These are phyloP conservation scores for Curvularia sp. DNA, from an alignment of 2,329 filamentous ascomycete genomes.

Conservation along the genomic window DNA sequence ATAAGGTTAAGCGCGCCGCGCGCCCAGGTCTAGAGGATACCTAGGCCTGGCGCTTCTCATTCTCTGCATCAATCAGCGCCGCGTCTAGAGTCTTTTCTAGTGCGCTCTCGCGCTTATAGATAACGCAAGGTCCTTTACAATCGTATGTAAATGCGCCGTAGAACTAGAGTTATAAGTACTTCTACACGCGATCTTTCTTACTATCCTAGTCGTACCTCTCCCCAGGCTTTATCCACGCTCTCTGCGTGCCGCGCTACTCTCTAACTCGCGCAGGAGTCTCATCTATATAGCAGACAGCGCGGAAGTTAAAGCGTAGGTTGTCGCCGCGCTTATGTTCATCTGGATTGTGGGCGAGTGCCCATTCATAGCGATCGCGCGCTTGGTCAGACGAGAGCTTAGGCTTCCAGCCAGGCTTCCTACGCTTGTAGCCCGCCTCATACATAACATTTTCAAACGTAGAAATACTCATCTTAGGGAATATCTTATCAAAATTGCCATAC, in stretches of 20 bases:
- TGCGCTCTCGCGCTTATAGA: conserved; percentile 2
- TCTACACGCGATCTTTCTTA: no score
- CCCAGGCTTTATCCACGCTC: no score
- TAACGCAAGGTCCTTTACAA: conserved; percentile 9
- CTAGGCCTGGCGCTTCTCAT: no score
- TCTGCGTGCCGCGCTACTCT: conserved; percentile 5
- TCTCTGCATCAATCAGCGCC: background rate
- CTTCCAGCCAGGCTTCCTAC: background rate
- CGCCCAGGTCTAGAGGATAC: background rate
- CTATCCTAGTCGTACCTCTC: no score
- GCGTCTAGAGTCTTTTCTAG: background rate
- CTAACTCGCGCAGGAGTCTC: conserved; percentile 9
- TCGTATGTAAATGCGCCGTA: conserved; percentile 9
- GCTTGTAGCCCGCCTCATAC: background rate
- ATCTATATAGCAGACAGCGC: conserved; percentile 3
- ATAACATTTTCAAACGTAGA: background rate
- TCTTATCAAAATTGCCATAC: no score
- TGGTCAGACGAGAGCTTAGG: background rate
- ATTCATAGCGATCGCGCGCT: background rate
- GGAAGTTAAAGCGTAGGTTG: conserved; percentile 6
- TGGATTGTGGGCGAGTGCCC: conserved; percentile 6
- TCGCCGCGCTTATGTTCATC: conserved; percentile 3
- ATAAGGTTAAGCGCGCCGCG: background rate
- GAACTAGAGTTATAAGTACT: no score
- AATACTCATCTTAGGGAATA: no score